Conservation (phyloP, 768 basidiomycete species). For the Mycena filopes region DNA sequence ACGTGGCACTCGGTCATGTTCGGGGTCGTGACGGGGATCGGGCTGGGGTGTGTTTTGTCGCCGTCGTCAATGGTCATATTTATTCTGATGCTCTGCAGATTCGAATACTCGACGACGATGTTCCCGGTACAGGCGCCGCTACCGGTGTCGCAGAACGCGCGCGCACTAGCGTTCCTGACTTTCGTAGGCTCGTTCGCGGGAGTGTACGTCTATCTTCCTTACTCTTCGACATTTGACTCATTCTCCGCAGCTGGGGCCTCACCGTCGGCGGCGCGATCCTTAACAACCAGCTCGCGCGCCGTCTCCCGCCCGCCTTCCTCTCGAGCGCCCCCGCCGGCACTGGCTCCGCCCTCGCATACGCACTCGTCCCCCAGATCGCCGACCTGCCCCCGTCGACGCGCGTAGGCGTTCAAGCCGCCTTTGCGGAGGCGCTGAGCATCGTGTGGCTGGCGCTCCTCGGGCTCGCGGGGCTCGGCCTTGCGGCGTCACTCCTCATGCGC, state of each 20-base stretch:
- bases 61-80: background rate
- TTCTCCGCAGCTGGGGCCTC: slow-evolving; percentile 41
- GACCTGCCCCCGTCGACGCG: slow-evolving; percentile 31
- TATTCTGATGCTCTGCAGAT: background rate
- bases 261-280: slow-evolving; percentile 46
- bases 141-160: slow-evolving; percentile 42
- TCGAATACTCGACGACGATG: slow-evolving; percentile 23
- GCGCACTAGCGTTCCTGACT: slow-evolving; percentile 49
- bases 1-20: slow-evolving; percentile 31
- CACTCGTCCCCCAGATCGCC: slow-evolving; percentile 40
- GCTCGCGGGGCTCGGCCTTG: slow-evolving; percentile 39
- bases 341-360: slow-evolving; percentile 37
- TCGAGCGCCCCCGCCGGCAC: background rate
- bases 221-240: background rate
- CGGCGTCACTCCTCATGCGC: slow-evolving; percentile 40
- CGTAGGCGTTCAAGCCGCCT: slow-evolving; percentile 34
- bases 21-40: slow-evolving; percentile 15
- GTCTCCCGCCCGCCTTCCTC: slow-evolving; percentile 34
- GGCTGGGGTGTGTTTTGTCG: slow-evolving; percentile 6
- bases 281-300: slow-evolving; percentile 44
- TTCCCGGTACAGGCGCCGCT: slow-evolving; percentile 34
- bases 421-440: slow-evolving; percentile 39
- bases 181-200: slow-evolving; percentile 31
- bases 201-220: slow-evolving; percentile 6
- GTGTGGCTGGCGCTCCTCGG: slow-evolving; percentile 46